Conservation (phyloP, 108 stramenopile species). For the Discostella stelligeroides region DNA sequence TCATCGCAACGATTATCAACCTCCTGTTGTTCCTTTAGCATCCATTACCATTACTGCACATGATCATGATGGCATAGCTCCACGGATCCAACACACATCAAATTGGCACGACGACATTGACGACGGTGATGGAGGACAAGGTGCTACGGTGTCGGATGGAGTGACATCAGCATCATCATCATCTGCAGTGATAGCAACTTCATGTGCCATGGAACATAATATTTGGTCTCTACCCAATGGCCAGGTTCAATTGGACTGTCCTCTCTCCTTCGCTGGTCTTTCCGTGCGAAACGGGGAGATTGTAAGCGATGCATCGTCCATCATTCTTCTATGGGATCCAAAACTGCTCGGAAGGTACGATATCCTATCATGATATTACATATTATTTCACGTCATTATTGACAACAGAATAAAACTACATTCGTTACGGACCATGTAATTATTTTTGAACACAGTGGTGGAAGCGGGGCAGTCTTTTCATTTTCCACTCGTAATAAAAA, state of each 20-base stretch:
- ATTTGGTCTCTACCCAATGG: constrained; percentile 44
- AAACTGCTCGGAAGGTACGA: constrained; percentile 44
- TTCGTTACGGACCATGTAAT: background rate
- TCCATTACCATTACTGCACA: too few relatives aligned
- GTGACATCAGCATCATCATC: constrained; percentile 1
- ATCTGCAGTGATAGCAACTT: background rate
- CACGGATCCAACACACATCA: background rate
- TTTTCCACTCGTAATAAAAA: constrained; percentile 7
- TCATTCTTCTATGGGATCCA: constrained; percentile 25
- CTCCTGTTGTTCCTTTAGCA: background rate
- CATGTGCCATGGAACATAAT: background rate
- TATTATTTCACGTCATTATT: background rate
- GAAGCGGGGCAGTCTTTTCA: constrained; percentile 49
- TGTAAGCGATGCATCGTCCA: background rate
- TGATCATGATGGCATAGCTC: background rate
- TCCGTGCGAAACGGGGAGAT: background rate
- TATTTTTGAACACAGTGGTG: constrained; percentile 22
- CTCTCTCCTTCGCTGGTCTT: constrained; percentile 3
- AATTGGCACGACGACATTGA: background rate
- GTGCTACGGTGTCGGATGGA: background rate
- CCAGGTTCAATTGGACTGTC: constrained; percentile 24
- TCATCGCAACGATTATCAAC: background rate
- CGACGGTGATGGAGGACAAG: background rate
- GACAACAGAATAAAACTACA: background rate
- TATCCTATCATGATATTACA: background rate